Base-by-base conservation (phyloP, 139 green algal species). In the Closterium sp. region DNA sequence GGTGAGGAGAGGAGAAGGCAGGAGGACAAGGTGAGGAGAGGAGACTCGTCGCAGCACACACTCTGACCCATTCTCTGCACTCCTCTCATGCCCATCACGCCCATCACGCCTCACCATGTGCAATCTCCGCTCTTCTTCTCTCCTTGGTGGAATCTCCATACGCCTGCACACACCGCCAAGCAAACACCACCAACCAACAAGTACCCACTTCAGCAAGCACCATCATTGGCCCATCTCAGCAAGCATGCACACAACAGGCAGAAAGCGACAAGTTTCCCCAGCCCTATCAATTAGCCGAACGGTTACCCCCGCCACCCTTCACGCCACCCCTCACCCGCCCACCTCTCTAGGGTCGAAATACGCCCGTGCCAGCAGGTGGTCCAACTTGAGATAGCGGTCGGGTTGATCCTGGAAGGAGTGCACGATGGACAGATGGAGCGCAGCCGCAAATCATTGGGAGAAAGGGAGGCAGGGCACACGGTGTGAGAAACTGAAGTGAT, bases 271-370 rank as follows among this genome's bases (percentile, higher is more conserved):
- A n/a, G n/a, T n/a, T n/a, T n/a, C n/a, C n/a, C n/a, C n/a, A n/a
- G n/a, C n/a, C n/a, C n/a, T n/a, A n/a, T n/a, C n/a, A n/a, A n/a
- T n/a, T n/a, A n/a, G n/a, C n/a, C n/a, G n/a, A n/a, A n/a, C n/a
- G n/a, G n/a, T n/a, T n/a, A n/a, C n/a, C n/a, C n/a, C n/a, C n/a
- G n/a, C n/a, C n/a, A n/a, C 76, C 76, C 76, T 28, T 85, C 28
- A 25, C 28, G 25, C 76, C 28, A 25, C 76, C 25, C 25, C 25
- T 85, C 28, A 85, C 76, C 25, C 25, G 28, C 25, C 25, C 55
- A 98, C 92, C 90, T 99, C 96, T 30, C 95, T 95, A 32, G 93
- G 90, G 86, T 98, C 97, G 90, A 98, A 97, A 93, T 97, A 98
- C 2, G 96, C 96, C 0, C 94, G 89, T 34, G 55, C 92, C 9